Conservation (phyloP, 2,329 filamentous ascomycete genomes). For the Paecilomyces dactylethromorphus region DNA sequence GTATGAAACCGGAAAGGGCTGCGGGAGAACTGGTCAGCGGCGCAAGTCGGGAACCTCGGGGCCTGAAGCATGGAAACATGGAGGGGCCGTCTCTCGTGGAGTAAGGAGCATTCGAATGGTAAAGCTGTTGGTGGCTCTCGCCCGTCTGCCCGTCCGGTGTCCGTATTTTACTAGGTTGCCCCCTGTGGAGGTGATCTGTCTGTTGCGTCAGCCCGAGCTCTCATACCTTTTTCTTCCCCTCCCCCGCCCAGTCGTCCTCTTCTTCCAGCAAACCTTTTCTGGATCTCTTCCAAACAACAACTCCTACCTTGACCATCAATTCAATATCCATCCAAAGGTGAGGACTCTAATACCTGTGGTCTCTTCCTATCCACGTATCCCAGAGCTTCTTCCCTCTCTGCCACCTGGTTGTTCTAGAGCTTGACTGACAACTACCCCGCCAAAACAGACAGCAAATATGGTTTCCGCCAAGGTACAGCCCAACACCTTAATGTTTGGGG, state of each 20-base stretch:
- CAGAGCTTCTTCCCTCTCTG: background rate
- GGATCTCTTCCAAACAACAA: conserved; percentile 1
- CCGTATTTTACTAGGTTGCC: conserved; percentile 9
- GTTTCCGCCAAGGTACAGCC: conserved; percentile 24
- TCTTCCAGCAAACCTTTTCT: conserved; percentile 3
- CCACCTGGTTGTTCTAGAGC: conserved; percentile 2
- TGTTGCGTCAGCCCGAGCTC: conserved; percentile 28
- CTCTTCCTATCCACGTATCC: conserved; percentile 1
- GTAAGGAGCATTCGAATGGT: background rate
- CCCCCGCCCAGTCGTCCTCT: conserved; percentile 15
- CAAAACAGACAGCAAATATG: conserved; percentile 24
- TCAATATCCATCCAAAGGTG: background rate
- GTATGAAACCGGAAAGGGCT: conserved; percentile 35
- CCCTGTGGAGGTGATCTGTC: conserved; percentile 15
- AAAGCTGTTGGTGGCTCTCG: conserved; percentile 8
- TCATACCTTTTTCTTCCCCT: conserved; percentile 22
- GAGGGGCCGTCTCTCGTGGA: background rate
- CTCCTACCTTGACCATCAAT: background rate
- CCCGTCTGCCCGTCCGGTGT: conserved; percentile 25
- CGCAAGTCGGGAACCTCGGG: conserved; percentile 20
- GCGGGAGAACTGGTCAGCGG: conserved; percentile 20
- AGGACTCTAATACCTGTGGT: conserved; percentile 1
- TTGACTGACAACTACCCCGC: conserved; percentile 23
- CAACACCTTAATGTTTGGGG: background rate
- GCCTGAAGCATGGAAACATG: conserved; percentile 9